Conservation (phyloP, 2,329 filamentous ascomycete species). For the Clonostachys rosea region DNA sequence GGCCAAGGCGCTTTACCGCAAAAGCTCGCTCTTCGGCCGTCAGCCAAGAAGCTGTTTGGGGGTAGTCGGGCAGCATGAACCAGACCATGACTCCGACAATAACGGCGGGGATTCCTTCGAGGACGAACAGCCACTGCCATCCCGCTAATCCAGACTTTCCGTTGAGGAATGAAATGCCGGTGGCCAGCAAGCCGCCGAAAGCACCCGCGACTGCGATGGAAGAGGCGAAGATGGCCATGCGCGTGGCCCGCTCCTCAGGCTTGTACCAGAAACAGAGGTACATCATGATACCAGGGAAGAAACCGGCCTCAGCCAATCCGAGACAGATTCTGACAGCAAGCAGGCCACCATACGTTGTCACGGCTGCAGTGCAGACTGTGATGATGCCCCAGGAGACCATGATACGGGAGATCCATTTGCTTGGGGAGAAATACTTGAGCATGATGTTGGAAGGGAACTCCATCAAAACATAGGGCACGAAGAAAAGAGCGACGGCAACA, state of each 20-base stretch:
- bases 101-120: slow-evolving; percentile 30
- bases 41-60: slow-evolving; percentile 23
- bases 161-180: slow-evolving; percentile 39
- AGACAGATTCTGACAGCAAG: slow-evolving; percentile 42
- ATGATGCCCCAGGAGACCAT: slow-evolving; percentile 44
- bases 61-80: slow-evolving; percentile 24
- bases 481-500: slow-evolving; percentile 49
- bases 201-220: slow-evolving; percentile 53
- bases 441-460: slow-evolving; percentile 21
- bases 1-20: slow-evolving; percentile 24
- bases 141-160: slow-evolving; percentile 38
- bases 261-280: slow-evolving; percentile 65
- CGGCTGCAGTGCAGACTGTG: slow-evolving; percentile 40
- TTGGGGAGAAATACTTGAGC: slow-evolving; percentile 25
- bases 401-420: slow-evolving; percentile 24
- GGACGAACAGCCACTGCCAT: slow-evolving; percentile 53
- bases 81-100: slow-evolving; percentile 21
- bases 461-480: slow-evolving; percentile 53
- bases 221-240: slow-evolving; percentile 53
- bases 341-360: slow-evolving; percentile 40
- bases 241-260: slow-evolving; percentile 14
- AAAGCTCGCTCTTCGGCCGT: slow-evolving; percentile 23
- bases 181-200: slow-evolving; percentile 56
- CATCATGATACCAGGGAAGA: slow-evolving; percentile 42
- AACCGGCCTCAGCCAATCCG: slow-evolving; percentile 45